Evolutionary conservation across 2,329 filamentous ascomycete genomes (phyloP), one percentile per base, ranked within the genome.

Genomic region (Alternaria gaisen): DNA sequence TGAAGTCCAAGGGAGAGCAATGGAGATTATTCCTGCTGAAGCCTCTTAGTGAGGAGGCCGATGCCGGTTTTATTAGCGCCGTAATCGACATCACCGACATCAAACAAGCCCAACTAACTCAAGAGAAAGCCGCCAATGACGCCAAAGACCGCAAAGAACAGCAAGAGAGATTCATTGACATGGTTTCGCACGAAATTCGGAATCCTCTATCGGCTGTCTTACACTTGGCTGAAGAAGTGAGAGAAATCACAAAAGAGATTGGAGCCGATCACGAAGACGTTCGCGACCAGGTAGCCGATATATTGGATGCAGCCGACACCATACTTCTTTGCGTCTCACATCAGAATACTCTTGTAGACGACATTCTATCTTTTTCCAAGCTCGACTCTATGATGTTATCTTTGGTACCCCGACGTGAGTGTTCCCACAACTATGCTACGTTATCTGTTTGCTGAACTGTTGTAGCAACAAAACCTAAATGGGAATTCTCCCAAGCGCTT

Each of bases 351-450:
- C 53, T 84, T 16, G 81, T 83, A 1, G 81, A 83, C 56, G 82
- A 84, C 60, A 80, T 83, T 16, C 67, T 83, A 1, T 82, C 81
- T 1, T 77, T 83, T 53, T 82, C 80, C 1, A 83, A 83, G 60
- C 74, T 83, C 7, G 81, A 83, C 58, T 81, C 81, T 50, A 83
- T 74, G 81, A 83, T 74, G 79, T 76, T 69, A 46, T 82, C 60
- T 56, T 69, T 78, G 38, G 74, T 76, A 5, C 76, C 76, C 8
- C 68, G 73, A 24, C 64, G 72, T 72, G 58, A 52, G 67, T 60
- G 10, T 38, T 16, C 14, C 38, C 18, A 64, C 65, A n/a, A 68
- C 4, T 34, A 41, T 10, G 5, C 5, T 18, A 9, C 3, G 12
- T 36, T 24, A n/a, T 3, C 22, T 1, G 10, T 3, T 24, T 3